Evolutionary conservation across 805 yeast species (phyloP), one percentile per base, ranked within the genome.

Genomic region (Diddensiella santjacobensis): DNA sequence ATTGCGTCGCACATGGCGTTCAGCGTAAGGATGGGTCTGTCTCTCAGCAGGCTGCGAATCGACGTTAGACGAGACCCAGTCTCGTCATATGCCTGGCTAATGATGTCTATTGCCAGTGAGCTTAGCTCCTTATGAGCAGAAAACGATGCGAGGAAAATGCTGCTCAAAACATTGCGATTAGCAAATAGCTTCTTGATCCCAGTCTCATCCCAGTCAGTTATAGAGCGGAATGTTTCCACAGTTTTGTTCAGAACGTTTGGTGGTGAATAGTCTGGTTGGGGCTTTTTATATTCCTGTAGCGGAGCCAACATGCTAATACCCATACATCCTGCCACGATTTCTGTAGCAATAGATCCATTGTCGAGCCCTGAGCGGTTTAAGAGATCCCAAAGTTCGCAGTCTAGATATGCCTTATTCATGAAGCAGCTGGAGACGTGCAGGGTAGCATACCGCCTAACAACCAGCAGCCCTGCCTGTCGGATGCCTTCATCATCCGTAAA

Each of bases 21-120:
- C 3, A 88, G 56, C 5, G 81, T 74, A 4, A 67, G 60, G 2
- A 65, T 58, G 11, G 82, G 60, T 47, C 77, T 71, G 5, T 67
- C 59, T 6, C 65, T 63, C 22, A 89, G 65, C 31, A 82, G 60
- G 3, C 73, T 74, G 41, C 72, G 77, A n/a, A 87, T 71, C 30
- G 89, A 87, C 63, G 86, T 95, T 30, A 79, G 67, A 58, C 96
- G 75, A 15, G 90, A 96, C 47, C 79, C 81, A 11, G 82, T 86
- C 62, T 88, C 95, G 63, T 88, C 95, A 63, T 79, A 84, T 0
- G 86, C 79, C 55, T 86, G 91, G 58, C 84, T 83, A 2, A 89
- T 62, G 18, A 87, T 72, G 52, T 83, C 83, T 3, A 85, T 74
- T 1, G 90, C 84, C 1, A 83, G 74, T 59, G 87, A 88, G 50